phyloP scores from a whole-genome alignment of 2,329 filamentous ascomycete species.

The Aspergillus sp. region DNA sequence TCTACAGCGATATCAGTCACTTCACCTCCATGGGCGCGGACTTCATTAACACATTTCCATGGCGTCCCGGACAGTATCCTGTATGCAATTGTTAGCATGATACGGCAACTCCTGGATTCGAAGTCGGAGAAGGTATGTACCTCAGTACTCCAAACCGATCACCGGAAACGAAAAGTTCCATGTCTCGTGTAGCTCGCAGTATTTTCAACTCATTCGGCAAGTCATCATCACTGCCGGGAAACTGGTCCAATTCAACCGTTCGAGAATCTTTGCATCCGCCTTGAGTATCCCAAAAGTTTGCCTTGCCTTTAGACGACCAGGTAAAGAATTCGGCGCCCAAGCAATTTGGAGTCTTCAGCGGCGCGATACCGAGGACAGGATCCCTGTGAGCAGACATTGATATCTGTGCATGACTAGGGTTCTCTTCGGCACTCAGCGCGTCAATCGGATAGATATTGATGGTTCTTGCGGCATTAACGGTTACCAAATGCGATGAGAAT shows the following conservation, averaged over 20 bases:
- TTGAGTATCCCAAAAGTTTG: slow-evolving; percentile 72
- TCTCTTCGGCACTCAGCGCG: slow-evolving; percentile 18
- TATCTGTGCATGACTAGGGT: slow-evolving; percentile 18
- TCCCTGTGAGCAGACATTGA: slow-evolving; percentile 49
- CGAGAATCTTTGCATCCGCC: slow-evolving; percentile 59
- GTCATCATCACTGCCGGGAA: slow-evolving; percentile 35
- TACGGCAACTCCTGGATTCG: too few relatives aligned
- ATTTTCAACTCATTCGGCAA: slow-evolving; percentile 48
- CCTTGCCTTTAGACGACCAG: slow-evolving; percentile 71
- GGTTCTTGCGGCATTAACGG: slow-evolving; percentile 64
- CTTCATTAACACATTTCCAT: slow-evolving; percentile 55
- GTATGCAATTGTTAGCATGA: slow-evolving; percentile 10
- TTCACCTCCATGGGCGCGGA: slow-evolving; percentile 78
- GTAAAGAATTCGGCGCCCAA: slow-evolving; percentile 70
- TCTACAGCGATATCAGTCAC: slow-evolving; percentile 72
- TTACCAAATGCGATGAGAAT: slow-evolving; percentile 57
- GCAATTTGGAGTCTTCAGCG: slow-evolving; percentile 51
- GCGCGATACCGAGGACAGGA: slow-evolving; percentile 60
- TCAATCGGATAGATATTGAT: slow-evolving; percentile 55
- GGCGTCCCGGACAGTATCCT: slow-evolving; percentile 39
- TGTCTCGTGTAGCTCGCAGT: slow-evolving; percentile 51
- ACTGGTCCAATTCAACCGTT: slow-evolving; percentile 60
- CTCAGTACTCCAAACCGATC: slow-evolving; percentile 77
- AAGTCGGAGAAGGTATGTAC: too few relatives aligned
- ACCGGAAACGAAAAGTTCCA: slow-evolving; percentile 64